Base-by-base conservation (phyloP, 164 flowering plant genomes). In the Piper longum region DNA sequence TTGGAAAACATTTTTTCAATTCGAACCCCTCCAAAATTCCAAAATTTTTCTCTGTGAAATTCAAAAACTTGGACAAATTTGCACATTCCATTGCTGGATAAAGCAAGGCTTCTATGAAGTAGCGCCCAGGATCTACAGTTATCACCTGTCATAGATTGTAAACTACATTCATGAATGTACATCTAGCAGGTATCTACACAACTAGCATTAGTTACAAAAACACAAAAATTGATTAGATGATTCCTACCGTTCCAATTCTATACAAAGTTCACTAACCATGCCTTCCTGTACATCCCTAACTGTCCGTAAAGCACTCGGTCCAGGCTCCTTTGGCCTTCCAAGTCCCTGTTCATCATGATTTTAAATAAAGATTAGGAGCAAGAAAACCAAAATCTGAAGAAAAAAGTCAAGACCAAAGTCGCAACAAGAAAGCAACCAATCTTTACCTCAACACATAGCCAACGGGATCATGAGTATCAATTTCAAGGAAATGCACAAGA, bases 101-200 rank as follows among this genome's bases (percentile, higher is more conserved):
- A 67, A 89, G 65, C 66, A 91, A 64, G 42, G 95, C 89, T 71
- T 84, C 86, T 69, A 91, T 91, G 76, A 88, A 88, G 72, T 91
- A 91, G 80, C 98, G 88, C 62, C 98, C 98, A 60, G 98, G 98
- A 72, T 91, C 98, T 67, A 91, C 98, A 0, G 98, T 91, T 54
- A 91, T 87, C 64, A 91, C 98, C 96, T 91, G 65, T 52, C 75
- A 60, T 16, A 8, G 17, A 41, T 41, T 13, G 41, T 41, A 39
- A 59, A 59, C 40, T 17, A 17, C 41, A 57, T 45, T 14, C 52
- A 36, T 18, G 59, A 9, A 57, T 12, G 41, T 4, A 57, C 5
- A 7, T 19, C 41, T 19, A 41, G 2, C 60, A 57, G 60, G 14
- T 57, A 17, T 57, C 13, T 16, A 19, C 19, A 16, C 14, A 4